Evolutionary conservation across 768 basidiomycete genomes (phyloP).

Genomic region (Artomyces pyxidatus): DNA sequence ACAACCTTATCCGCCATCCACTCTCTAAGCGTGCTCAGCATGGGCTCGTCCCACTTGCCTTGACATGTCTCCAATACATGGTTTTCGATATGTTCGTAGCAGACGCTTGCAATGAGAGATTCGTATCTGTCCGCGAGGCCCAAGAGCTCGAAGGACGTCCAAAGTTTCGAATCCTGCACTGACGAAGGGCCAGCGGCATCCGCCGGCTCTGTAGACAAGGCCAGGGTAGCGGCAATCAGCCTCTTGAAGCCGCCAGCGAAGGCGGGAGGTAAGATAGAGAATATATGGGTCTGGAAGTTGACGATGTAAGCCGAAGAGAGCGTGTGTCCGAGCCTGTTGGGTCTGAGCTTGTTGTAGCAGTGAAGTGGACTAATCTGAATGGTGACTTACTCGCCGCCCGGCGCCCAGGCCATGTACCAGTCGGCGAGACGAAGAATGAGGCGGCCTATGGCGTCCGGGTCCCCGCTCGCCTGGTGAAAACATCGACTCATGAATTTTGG

Average conservation of each 20-base stretch:
- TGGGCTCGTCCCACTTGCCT: conserved; percentile 59
- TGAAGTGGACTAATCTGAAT: conserved; percentile 1
- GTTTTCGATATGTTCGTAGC: conserved; percentile 78
- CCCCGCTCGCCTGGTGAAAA: conserved; percentile 32
- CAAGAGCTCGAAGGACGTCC: conserved; percentile 59
- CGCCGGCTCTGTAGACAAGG: conserved; percentile 7
- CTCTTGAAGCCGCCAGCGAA: conserved; percentile 64
- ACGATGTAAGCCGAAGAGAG: conserved; percentile 55
- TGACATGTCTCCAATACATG: conserved; percentile 60
- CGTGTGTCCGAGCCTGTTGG: conserved; percentile 48
- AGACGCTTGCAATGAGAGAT: conserved; percentile 71
- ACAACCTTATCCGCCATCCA: conserved; percentile 81
- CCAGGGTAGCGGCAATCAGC: conserved; percentile 53
- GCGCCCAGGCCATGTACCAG: conserved; percentile 75
- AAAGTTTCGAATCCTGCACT: conserved; percentile 31
- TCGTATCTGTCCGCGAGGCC: conserved; percentile 81
- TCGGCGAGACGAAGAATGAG: conserved; percentile 54
- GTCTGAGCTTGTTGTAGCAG: conserved; percentile 8
- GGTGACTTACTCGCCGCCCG: conserved; percentile 48
- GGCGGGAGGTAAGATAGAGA: conserved; percentile 58
- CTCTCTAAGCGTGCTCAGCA: conserved; percentile 49
- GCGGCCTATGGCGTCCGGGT: conserved; percentile 40
- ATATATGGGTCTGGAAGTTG: conserved; percentile 67
- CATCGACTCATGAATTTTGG: neutral
- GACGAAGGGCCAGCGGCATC: conserved; percentile 14